A percentile compares a stretch with the other conserved stretches of the same genome.
Conservation (phyloP, 2,329 filamentous ascomycete species). For the Reticulascus tulasneorum region DNA sequence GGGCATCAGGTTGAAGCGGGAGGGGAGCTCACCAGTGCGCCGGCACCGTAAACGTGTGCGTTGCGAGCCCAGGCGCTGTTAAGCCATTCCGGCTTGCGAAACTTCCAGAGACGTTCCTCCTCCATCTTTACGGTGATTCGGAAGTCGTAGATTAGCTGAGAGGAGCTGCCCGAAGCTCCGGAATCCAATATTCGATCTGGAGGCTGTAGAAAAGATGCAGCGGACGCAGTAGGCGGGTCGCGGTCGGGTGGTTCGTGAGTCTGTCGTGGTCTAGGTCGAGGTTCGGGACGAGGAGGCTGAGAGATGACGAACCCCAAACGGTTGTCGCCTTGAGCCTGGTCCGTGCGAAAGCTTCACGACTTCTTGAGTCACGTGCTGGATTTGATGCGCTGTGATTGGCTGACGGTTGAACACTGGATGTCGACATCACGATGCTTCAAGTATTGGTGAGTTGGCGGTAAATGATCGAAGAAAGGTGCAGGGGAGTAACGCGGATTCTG, state of each 20-base stretch:
- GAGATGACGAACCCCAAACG: slow-evolving; percentile 3
- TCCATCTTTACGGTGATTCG: slow-evolving; percentile 40
- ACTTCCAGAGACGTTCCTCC: slow-evolving; percentile 65
- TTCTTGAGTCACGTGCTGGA: no score
- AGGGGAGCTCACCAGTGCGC: slow-evolving; percentile 52
- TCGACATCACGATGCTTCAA: no score
- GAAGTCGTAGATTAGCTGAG: background rate
- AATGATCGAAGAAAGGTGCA: no score
- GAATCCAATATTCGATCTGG: slow-evolving; percentile 1
- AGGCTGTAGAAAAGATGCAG: background rate
- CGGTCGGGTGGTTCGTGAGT: background rate
- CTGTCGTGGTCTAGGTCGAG: background rate
- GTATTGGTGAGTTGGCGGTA: no score
- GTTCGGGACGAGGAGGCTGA: background rate
- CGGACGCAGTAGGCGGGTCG: background rate
- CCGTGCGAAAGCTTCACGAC: no score
- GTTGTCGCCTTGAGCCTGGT: no score
- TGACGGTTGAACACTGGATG: no score
- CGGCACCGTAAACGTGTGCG: slow-evolving; percentile 58
- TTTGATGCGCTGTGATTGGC: no score
- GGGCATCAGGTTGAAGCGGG: background rate
- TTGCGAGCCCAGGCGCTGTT: slow-evolving; percentile 62
- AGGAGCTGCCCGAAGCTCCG: background rate
- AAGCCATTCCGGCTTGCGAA: slow-evolving; percentile 62
- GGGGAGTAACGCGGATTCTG: no score